A percentile compares a stretch with the other conserved stretches of the same genome.
These are phyloP conservation scores for Avena sativa DNA, from an alignment of 176 grass and related monocot species.

Conservation along the genomic window DNA sequence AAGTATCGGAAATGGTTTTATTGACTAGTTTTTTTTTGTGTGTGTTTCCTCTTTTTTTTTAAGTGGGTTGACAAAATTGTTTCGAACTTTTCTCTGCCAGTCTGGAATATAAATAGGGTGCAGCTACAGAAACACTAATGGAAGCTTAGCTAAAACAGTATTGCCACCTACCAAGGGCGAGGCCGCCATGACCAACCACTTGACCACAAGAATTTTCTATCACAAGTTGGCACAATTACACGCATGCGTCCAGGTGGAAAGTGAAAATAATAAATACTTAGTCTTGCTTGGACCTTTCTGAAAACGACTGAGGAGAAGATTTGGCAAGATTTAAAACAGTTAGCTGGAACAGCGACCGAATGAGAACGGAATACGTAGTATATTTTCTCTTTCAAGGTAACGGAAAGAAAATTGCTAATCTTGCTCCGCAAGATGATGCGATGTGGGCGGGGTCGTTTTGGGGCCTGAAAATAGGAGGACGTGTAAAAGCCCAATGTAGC, in stretches of 20 bases:
- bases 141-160: not conserved
- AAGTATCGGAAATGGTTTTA: not conserved
- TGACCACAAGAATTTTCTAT: not conserved
- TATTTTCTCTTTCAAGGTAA: not conserved
- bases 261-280: not conserved
- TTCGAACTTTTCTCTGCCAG: not conserved
- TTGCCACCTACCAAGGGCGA: not conserved
- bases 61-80: not conserved
- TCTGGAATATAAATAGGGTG: not conserved
- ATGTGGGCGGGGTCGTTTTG: not conserved
- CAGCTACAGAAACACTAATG: not conserved
- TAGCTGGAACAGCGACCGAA: not conserved
- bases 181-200: not conserved
- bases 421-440: slow-evolving; percentile 16
- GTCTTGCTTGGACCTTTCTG: not conserved
- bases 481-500: not conserved
- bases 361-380: not conserved
- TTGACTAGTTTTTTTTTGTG: not conserved
- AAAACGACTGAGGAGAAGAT: not conserved
- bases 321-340: slow-evolving; percentile 5
- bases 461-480: not conserved
- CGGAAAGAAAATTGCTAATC: not conserved
- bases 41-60: not conserved
- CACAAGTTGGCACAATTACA: not conserved
- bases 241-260: not conserved